Conservation (phyloP, 1,139 yeast species). For the Hyphopichia pseudoburtonii region DNA sequence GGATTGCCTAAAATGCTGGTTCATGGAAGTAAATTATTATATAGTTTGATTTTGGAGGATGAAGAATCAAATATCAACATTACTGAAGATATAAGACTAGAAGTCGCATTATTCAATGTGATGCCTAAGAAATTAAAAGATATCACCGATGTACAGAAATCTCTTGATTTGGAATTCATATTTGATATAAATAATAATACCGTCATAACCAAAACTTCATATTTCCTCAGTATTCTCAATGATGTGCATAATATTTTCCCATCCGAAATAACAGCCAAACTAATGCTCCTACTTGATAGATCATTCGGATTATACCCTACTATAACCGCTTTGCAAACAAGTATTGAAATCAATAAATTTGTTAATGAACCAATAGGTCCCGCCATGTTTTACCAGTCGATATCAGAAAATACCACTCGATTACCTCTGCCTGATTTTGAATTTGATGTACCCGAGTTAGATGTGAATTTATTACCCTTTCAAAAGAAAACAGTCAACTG, state of each 20-base stretch:
- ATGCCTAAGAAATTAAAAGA: constrained; percentile 1
- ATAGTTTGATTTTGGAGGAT: neutral
- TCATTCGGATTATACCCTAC: neutral
- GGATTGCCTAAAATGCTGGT: neutral
- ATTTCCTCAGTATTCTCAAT: neutral
- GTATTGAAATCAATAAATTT: constrained; percentile 4
- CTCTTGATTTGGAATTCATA: neutral
- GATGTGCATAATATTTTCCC: constrained; percentile 1
- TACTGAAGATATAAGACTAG: neutral
- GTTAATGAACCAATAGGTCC: constrained; percentile 17
- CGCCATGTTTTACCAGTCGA: constrained; percentile 33
- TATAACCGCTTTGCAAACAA: neutral
- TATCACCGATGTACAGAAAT: neutral
- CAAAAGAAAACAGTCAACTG: constrained; percentile 67
- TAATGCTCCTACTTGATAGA: neutral
- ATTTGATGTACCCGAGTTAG: constrained; percentile 48
- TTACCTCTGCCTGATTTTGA: constrained; percentile 18
- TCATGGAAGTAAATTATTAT: neutral
- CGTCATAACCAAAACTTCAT: neutral
- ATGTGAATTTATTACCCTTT: constrained; percentile 51
- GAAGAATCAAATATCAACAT: neutral
- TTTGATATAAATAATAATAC: constrained; percentile 1
- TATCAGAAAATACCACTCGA: constrained; percentile 30
- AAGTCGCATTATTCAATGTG: constrained; percentile 2
- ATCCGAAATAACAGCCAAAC: constrained; percentile 3